Evolutionary conservation across 768 basidiomycete species (phyloP).

Genomic region (Psilocybe tampanensis): DNA sequence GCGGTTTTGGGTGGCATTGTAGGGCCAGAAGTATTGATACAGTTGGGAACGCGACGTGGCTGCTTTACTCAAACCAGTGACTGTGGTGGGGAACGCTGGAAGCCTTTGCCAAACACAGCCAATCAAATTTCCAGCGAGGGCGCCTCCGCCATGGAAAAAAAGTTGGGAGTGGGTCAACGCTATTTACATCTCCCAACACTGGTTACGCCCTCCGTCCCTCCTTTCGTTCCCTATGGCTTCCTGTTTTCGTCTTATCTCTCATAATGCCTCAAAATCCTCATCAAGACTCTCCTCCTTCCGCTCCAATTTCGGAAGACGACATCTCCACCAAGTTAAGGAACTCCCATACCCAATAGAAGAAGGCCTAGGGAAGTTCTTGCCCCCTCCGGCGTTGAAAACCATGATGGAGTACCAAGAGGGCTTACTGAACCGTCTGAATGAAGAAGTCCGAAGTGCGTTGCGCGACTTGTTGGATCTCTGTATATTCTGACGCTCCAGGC

Average conservation of each 20-base stretch:
- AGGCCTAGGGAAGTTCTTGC: constrained; percentile 80
- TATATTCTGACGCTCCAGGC: constrained; percentile 38
- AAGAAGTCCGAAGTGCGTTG: constrained; percentile 67
- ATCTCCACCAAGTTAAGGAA: constrained; percentile 51
- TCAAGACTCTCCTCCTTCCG: constrained; percentile 18
- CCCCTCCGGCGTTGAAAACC: constrained; percentile 68
- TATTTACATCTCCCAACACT: background rate
- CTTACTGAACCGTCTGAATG: constrained; percentile 74
- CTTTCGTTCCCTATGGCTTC: constrained; percentile 26
- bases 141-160: constrained; percentile 23
- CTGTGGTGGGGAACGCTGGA: constrained; percentile 17
- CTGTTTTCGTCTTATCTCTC: constrained; percentile 29
- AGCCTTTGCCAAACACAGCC: constrained; percentile 33
- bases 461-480: background rate
- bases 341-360: constrained; percentile 69
- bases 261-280: constrained; percentile 22
- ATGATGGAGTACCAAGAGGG: constrained; percentile 88
- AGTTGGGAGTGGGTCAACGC: constrained; percentile 14
- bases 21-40: constrained; percentile 8
- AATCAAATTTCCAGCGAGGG: constrained; percentile 26
- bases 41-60: constrained; percentile 38
- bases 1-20: constrained; percentile 40
- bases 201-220: background rate
- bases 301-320: constrained; percentile 32
- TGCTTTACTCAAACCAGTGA: constrained; percentile 17